phyloP scores from a whole-genome alignment of 164 flowering plant genomes.

The Stephania yunnanensis region DNA sequence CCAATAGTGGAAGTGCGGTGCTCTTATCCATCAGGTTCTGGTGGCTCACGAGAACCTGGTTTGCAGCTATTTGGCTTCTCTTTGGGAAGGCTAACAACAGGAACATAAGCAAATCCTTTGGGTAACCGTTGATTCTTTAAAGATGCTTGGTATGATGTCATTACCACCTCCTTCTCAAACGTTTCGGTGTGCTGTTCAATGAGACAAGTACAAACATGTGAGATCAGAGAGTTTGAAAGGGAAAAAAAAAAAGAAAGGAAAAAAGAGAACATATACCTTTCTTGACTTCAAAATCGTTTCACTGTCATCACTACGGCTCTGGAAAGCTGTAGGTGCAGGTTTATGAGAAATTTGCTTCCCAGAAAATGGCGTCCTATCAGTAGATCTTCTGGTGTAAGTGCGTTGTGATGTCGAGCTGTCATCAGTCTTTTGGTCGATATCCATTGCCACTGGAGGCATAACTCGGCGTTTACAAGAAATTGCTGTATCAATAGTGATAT shows the following conservation, averaged over 20 bases:
- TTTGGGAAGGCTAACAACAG: slow-evolving; percentile 54
- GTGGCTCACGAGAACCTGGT: slow-evolving; percentile 27
- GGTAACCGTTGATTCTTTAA: slow-evolving; percentile 73
- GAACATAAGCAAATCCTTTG: slow-evolving; percentile 82
- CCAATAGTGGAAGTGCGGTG: neutral
- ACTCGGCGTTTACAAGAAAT: slow-evolving; percentile 51
- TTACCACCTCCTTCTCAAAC: slow-evolving; percentile 74
- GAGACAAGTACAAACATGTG: neutral
- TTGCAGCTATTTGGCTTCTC: slow-evolving; percentile 45
- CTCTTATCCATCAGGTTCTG: slow-evolving; percentile 40
- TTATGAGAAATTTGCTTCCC: slow-evolving; percentile 78
- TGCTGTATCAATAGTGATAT: slow-evolving; percentile 64
- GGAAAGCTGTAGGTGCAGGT: slow-evolving; percentile 32
- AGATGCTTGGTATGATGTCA: slow-evolving; percentile 88
- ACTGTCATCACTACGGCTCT: slow-evolving; percentile 32
- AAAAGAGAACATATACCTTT: slow-evolving; percentile 34
- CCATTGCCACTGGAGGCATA: slow-evolving; percentile 43
- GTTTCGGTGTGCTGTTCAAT: slow-evolving; percentile 55
- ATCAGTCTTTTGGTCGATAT: slow-evolving; percentile 58
- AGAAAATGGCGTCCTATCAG: slow-evolving; percentile 35
- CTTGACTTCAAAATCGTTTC: slow-evolving; percentile 42
- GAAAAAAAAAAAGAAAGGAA: neutral
- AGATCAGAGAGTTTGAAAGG: neutral
- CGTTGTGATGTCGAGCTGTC: slow-evolving; percentile 62
- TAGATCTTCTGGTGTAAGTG: slow-evolving; percentile 28